Evolutionary conservation across 371 early-diverging fungal species (phyloP).

Genomic region (Nematocida homosporus): DNA sequence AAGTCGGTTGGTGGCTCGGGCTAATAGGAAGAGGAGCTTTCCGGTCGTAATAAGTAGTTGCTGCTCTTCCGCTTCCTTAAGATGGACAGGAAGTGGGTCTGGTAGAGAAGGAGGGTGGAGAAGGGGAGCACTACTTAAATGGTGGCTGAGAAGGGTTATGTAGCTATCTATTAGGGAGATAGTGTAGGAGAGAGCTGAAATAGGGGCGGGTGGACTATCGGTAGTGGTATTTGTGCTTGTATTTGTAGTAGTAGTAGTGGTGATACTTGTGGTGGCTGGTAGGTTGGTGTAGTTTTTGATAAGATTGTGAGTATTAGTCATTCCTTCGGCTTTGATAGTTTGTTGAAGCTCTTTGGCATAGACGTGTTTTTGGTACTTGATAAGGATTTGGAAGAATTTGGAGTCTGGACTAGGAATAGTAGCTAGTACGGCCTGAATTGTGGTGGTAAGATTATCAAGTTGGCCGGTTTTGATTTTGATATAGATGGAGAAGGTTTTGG

Average conservation of each 20-base stretch:
- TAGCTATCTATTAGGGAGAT: neutral
- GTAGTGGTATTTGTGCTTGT: neutral
- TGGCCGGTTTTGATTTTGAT: slow-evolving; percentile 7
- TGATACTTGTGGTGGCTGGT: neutral
- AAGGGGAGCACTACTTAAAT: neutral
- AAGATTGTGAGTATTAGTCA: neutral
- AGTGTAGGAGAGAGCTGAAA: neutral
- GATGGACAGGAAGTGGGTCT: neutral
- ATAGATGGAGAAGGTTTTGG: slow-evolving; percentile 12
- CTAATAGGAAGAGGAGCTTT: slow-evolving; percentile 1
- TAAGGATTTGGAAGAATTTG: neutral
- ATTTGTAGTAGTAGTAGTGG: neutral
- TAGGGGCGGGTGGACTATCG: neutral
- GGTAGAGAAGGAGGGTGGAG: neutral
- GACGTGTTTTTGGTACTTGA: slow-evolving; percentile 33
- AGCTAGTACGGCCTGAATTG: slow-evolving; percentile 6
- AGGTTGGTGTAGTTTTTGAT: neutral
- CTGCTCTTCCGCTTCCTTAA: slow-evolving; percentile 2
- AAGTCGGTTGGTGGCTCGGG: neutral
- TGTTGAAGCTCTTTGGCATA: slow-evolving; percentile 4
- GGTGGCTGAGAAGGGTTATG: neutral
- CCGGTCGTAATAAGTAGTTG: slow-evolving; percentile 4
- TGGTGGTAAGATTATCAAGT: neutral
- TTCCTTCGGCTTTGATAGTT: slow-evolving; percentile 24
- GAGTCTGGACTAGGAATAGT: neutral